These are phyloP conservation scores for Manihot esculenta DNA, from an alignment of 441 rosid genomes.

Conservation along the genomic window DNA sequence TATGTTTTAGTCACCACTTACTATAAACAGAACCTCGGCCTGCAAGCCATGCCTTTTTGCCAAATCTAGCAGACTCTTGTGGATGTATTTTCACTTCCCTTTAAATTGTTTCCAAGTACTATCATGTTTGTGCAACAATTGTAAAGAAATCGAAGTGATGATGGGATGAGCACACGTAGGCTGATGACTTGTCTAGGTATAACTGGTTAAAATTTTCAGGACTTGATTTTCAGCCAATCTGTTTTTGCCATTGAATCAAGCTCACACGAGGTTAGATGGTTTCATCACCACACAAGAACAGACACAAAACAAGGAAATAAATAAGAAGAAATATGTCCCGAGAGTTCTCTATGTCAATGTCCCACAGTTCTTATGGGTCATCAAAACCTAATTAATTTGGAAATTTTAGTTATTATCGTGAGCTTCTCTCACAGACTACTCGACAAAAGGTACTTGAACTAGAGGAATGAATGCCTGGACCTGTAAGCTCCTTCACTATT, in stretches of 20 bases:
- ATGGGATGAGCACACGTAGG: conserved; percentile 15
- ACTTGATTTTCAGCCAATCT: conserved; percentile 9
- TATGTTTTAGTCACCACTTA: conserved; percentile 33
- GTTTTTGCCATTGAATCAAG: conserved; percentile 7
- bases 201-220: conserved; percentile 13
- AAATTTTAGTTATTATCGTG: neutral
- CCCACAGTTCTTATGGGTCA: conserved; percentile 6
- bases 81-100: conserved; percentile 24
- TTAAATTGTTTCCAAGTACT: conserved; percentile 20
- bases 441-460: conserved; percentile 12
- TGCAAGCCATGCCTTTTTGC: conserved; percentile 33
- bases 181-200: conserved; percentile 15
- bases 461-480: conserved; percentile 12
- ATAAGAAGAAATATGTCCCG: too few relatives aligned
- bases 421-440: conserved; percentile 5
- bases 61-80: conserved; percentile 20
- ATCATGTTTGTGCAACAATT: conserved; percentile 17
- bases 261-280: neutral
- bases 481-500: conserved; percentile 1
- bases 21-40: conserved; percentile 32
- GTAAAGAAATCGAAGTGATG: conserved; percentile 7
- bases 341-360: neutral
- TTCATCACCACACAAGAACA: neutral
- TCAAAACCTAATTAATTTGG: conserved; percentile 10
- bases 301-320: too few relatives aligned